Conservation (phyloP, 2,329 filamentous ascomycete genomes). For the Trichoderma harzianum region DNA sequence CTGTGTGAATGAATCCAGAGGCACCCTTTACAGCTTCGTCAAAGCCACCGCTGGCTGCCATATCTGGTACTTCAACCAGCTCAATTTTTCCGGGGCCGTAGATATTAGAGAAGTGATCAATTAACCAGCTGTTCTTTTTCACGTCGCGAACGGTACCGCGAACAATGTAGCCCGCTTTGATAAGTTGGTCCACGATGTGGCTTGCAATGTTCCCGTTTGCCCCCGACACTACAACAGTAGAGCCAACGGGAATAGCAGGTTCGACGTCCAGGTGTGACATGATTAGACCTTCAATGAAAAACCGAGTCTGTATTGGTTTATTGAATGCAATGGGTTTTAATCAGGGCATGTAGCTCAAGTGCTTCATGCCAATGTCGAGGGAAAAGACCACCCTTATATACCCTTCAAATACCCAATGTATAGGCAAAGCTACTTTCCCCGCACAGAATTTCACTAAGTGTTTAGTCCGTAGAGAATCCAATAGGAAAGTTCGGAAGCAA, state of each 20-base stretch:
- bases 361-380: not conserved
- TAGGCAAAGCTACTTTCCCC: not conserved
- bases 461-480: not conserved
- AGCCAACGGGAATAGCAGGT: not conserved
- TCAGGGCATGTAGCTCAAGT: not conserved
- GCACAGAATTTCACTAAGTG: not conserved
- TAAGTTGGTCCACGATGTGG: conserved; percentile 31
- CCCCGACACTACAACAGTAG: conserved; percentile 29
- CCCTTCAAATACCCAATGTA: not conserved
- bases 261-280: not conserved
- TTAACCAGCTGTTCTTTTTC: conserved; percentile 26
- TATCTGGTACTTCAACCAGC: conserved; percentile 33
- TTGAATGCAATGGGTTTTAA: not conserved
- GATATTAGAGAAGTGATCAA: conserved; percentile 21
- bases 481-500: not conserved
- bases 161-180: conserved; percentile 32
- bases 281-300: not conserved
- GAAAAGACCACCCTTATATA: not conserved
- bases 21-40: conserved; percentile 28
- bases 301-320: not conserved
- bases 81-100: conserved; percentile 29
- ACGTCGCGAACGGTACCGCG: conserved; percentile 33
- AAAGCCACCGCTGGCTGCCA: conserved; percentile 27
- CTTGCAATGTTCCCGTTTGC: conserved; percentile 35
- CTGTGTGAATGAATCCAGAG: conserved; percentile 37